Evolutionary conservation across 2,329 filamentous ascomycete species (phyloP).

Genomic region (Aspergillus caelatus): DNA sequence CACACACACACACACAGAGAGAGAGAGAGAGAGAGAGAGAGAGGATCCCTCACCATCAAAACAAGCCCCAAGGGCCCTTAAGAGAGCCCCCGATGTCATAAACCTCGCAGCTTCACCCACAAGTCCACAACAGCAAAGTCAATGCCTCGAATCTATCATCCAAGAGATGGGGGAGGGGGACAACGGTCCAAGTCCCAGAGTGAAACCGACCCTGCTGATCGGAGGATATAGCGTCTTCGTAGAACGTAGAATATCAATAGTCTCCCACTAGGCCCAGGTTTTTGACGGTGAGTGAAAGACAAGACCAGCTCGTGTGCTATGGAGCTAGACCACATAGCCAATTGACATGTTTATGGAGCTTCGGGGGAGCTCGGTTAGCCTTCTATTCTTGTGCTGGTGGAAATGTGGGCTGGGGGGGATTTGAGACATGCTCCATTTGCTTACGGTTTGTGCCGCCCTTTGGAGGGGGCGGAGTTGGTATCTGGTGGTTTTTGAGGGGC

Average conservation of each 20-base stretch:
- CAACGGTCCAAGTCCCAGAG: neutral
- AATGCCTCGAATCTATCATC: neutral
- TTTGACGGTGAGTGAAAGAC: neutral
- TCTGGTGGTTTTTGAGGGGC: neutral
- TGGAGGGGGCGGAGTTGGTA: neutral
- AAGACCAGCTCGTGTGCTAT: neutral
- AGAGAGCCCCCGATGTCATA: neutral
- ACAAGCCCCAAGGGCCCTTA: neutral
- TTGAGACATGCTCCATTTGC: conserved; percentile 1
- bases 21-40: too few relatives aligned
- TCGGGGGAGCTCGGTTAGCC: neutral
- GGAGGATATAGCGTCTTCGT: neutral
- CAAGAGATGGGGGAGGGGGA: neutral
- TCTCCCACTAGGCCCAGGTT: neutral
- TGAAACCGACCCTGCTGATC: neutral
- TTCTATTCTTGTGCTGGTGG: neutral
- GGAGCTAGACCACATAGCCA: neutral
- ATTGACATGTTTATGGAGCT: neutral
- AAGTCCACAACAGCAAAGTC: neutral
- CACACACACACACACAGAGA: too few relatives aligned
- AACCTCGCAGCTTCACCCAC: neutral
- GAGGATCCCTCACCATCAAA: too few relatives aligned
- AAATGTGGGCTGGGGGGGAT: neutral
- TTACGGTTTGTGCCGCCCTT: neutral
- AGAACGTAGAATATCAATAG: neutral